Base-by-base conservation (phyloP, 495 filamentous ascomycete genomes). In the Xylaria castorea region DNA sequence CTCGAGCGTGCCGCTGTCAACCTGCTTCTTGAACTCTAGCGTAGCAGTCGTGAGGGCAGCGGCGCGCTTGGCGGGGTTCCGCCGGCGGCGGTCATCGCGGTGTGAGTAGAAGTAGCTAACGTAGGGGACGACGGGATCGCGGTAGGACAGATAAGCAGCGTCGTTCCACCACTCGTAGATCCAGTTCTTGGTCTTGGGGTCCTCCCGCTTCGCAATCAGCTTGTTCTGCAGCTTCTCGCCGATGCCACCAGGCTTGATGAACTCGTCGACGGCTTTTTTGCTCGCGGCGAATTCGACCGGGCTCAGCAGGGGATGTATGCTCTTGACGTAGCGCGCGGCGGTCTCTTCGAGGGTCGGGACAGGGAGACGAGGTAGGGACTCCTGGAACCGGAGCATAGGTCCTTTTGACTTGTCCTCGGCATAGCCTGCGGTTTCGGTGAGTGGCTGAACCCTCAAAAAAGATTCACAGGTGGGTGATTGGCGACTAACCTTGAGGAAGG, bases 41-140 rank as follows among this genome's bases (percentile, higher is more conserved):
- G 90, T 90, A 3, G 93, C 92, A 14, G 92, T 93, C 2, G 93
- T 90, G 74, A 99, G 90, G 58, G 94, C 94, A 0, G 97, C 97
- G 18, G 97, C 97, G 70, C 97, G 92, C 86, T 96, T 95, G 70
- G 91, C 92, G 5, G 96, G 97, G 84, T 97, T 87, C 46, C 94
- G 91, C 68, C 95, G 90, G 77, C 91, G 87, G 64, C 94, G 91
- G 80, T 99, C 97, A 81, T 99, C 97, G 68, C 92, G 89, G 87
- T 97, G 95, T 46, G 94, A 97, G 86, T 99, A 99, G 85, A 99
- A 99, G 87, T 99, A 99, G 80, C 94, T 97, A 75, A 99, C 97
- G 80, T 98, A 99, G 69, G 97, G 97, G 38, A 98, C 92, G 36
- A 99, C 93, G 46, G 97, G 97, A 82, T 98, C 97, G 71, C 95